Conservation (phyloP, 2,329 filamentous ascomycete species). For the Diaporthe sp. region DNA sequence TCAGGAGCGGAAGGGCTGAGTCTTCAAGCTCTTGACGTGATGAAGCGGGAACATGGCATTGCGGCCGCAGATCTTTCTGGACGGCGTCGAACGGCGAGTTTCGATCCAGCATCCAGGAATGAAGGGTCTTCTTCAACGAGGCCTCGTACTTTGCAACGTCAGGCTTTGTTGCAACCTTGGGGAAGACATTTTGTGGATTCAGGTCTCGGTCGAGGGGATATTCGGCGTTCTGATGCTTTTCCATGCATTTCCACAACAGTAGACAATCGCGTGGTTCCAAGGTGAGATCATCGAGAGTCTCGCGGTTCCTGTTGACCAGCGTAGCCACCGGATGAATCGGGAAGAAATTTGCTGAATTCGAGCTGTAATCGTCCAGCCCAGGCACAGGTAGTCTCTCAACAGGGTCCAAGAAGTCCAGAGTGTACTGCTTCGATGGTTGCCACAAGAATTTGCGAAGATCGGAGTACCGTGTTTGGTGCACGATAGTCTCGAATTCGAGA, state of each 20-base stretch:
- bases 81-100: conserved; percentile 57
- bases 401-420: conserved; percentile 65
- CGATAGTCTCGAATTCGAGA: conserved; percentile 74
- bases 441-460: conserved; percentile 84
- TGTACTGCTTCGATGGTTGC: conserved; percentile 59
- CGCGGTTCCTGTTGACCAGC: conserved; percentile 57
- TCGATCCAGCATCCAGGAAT: conserved; percentile 69
- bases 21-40: conserved; percentile 26
- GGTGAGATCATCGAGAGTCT: conserved; percentile 74
- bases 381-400: conserved; percentile 56
- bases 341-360: conserved; percentile 62
- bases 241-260: conserved; percentile 74
- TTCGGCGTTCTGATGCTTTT: conserved; percentile 62
- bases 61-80: conserved; percentile 57
- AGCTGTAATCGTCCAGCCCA: conserved; percentile 59
- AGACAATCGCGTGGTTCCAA: conserved; percentile 80
- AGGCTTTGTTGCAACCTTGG: conserved; percentile 70
- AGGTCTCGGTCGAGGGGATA: conserved; percentile 65
- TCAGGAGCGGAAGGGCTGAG: conserved; percentile 31
- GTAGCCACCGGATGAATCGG: conserved; percentile 39
- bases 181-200: conserved; percentile 62
- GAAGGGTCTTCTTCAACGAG: conserved; percentile 69
- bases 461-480: conserved; percentile 78
- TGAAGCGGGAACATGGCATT: conserved; percentile 27
- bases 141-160: conserved; percentile 77